Base-by-base conservation (phyloP, 495 filamentous ascomycete species). In the Tuber umbilicatum region DNA sequence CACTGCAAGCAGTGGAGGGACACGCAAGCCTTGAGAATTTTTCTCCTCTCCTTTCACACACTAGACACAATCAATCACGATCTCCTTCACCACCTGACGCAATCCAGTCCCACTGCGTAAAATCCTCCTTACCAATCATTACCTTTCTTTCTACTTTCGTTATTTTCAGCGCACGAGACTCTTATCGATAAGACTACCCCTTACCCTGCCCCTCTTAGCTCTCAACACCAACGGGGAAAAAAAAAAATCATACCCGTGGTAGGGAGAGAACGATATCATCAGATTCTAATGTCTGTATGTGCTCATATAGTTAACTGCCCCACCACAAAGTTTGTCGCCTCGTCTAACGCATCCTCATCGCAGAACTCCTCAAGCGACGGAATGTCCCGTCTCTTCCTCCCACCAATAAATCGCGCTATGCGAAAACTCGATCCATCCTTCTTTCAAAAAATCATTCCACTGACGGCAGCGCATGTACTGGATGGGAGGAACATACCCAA, bases 331-430 rank as follows among this genome's bases (percentile, higher is more conserved):
- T 35, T 35, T 35, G 31, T 14, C 55, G 27, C n/a, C 14, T 60
- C 31, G 14, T 64, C 55, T 16, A 35, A 35, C 55, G 14, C 55
- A 31, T 5, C 2, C 55, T 5, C 55, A 31, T 5, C 2, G 55
- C 55, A 64, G 55, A 64, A 35, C 55, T 35, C 55, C 14, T 64
- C 55, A 1, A 35, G 55, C n/a, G 77, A 81, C 71, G 81, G 80
- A 68, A 85, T 85, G 85, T 81, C 70, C 76, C 80, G 82, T 60
- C 70, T 83, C 72, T 91, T 97, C 84, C 89, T 90, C 60, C 93
- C 94, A 16, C 96, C 94, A 38, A 84, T 94, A 50, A 90, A 94
- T 81, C 93, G 93, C 80, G 89, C 91, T 27, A 92, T 92, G 89
- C 87, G 86, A 78, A 84, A 84, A 7, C 89, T 99, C 39, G 94